phyloP scores from a whole-genome alignment of 1,284 basidiomycete species.

The Grifola frondosa region DNA sequence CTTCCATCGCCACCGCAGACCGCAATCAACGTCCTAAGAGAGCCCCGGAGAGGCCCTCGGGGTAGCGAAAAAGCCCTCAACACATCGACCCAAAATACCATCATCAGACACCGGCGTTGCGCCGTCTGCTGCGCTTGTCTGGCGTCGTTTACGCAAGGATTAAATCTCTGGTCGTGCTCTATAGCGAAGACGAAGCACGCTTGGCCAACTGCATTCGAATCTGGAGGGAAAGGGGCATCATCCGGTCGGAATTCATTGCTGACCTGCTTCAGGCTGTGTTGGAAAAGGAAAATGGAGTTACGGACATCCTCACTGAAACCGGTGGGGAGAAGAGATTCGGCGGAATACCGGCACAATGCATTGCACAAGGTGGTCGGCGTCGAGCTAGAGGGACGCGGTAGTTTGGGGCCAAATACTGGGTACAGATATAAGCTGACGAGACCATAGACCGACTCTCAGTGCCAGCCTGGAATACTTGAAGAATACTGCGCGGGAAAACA shows the following conservation, averaged over 20 bases:
- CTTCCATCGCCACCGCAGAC: constrained; percentile 24
- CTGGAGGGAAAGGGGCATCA: constrained; percentile 27
- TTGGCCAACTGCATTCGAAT: constrained; percentile 20
- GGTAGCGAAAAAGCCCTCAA: constrained; percentile 19
- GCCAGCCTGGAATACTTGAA: constrained; percentile 24
- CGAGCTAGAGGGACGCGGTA: constrained; percentile 16
- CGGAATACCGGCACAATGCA: constrained; percentile 14
- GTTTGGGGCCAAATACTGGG: not conserved
- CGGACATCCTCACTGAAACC: constrained; percentile 17
- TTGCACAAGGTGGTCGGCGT: constrained; percentile 17
- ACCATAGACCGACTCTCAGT: constrained; percentile 17
- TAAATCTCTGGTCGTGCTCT: constrained; percentile 24
- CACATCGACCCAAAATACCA: constrained; percentile 14
- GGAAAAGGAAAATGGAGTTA: constrained; percentile 11
- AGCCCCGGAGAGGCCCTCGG: constrained; percentile 15
- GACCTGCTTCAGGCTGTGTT: constrained; percentile 21
- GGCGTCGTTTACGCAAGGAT: constrained; percentile 23
- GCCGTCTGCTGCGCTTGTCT: constrained; percentile 21
- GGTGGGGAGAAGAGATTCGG: constrained; percentile 19
- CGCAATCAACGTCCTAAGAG: constrained; percentile 20
- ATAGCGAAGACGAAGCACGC: constrained; percentile 22
- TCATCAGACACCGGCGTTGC: constrained; percentile 18
- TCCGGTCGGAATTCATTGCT: constrained; percentile 22
- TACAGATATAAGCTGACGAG: not conserved
- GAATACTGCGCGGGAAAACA: constrained; percentile 21